Conservation (phyloP, 495 filamentous ascomycete species). For the Aspergillus ostianus region DNA sequence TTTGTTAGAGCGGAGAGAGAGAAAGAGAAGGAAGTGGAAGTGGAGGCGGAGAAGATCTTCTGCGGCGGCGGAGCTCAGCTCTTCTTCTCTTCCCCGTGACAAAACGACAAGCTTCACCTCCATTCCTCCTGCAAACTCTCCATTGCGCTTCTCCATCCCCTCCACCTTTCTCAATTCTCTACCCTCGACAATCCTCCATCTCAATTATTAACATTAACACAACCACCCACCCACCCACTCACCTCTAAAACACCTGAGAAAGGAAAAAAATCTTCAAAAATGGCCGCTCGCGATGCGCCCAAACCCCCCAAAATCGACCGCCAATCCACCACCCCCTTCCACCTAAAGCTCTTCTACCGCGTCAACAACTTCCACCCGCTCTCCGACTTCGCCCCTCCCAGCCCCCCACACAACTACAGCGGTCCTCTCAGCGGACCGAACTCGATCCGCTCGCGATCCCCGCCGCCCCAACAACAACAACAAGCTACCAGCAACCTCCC, state of each 20-base stretch:
- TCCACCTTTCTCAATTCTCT: not conserved
- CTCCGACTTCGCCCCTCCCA: constrained; percentile 32
- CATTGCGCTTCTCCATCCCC: not conserved
- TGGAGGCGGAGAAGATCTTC: not conserved
- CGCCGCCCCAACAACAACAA: constrained; percentile 20
- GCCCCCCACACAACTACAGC: constrained; percentile 17
- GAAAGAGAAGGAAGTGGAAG: not conserved
- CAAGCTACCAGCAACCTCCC: constrained; percentile 48
- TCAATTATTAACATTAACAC: not conserved
- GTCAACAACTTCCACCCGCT: constrained; percentile 65
- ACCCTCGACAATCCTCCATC: not conserved
- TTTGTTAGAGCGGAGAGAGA: not conserved
- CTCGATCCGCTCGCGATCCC: constrained; percentile 35
- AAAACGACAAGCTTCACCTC: constrained; percentile 2
- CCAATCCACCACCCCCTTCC: constrained; percentile 79
- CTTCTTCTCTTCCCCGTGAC: not conserved
- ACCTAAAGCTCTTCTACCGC: constrained; percentile 86
- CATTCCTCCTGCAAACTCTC: not conserved
- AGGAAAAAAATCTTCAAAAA: not conserved
- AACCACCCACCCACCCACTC: no score
- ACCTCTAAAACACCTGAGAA: not conserved
- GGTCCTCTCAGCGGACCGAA: constrained; percentile 35
- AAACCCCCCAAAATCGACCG: constrained; percentile 51
- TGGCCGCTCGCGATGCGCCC: constrained; percentile 18
- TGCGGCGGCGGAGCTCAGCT: constrained; percentile 6